phyloP scores from a whole-genome alignment of 139 green algal species.

The Closterium sp. region DNA sequence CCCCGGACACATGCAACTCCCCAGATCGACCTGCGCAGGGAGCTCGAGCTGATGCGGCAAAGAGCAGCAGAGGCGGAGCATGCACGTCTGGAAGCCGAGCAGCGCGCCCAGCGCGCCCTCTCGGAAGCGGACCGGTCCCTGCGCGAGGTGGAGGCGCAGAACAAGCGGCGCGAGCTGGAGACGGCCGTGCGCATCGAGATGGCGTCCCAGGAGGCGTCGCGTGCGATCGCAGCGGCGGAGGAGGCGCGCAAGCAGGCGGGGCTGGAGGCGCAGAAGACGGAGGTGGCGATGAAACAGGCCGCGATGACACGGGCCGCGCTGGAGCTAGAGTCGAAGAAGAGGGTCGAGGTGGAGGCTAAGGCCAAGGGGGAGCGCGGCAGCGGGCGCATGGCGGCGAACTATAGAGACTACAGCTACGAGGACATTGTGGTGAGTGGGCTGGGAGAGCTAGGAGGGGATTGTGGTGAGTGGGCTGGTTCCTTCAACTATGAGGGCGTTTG shows the following conservation, averaged over 20 bases:
- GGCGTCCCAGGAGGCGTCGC: neutral
- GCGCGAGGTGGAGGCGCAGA: constrained; percentile 19
- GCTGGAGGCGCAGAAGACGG: neutral
- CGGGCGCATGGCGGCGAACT: neutral
- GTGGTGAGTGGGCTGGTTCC: too few relatives aligned
- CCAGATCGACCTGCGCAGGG: constrained; percentile 7
- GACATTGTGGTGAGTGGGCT: constrained; percentile 11
- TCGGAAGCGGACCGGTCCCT: constrained; percentile 14
- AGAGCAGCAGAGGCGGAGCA: neutral
- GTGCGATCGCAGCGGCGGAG: constrained; percentile 7
- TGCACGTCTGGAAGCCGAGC: neutral
- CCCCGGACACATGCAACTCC: neutral
- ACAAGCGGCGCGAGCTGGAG: constrained; percentile 12
- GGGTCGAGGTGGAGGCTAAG: constrained; percentile 7
- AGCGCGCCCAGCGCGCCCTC: constrained; percentile 8
- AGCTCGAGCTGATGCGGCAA: constrained; percentile 16
- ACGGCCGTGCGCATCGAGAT: constrained; percentile 15
- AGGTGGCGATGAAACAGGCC: constrained; percentile 8
- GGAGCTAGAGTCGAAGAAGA: neutral
- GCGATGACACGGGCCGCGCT: constrained; percentile 16
- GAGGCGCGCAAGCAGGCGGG: neutral
- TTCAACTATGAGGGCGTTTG: neutral
- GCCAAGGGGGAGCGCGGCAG: neutral
- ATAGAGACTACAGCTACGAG: neutral
- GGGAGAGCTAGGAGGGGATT: neutral